Evolutionary conservation across 306 rosid genomes (phyloP).

Genomic region (Alnus glutinosa): DNA sequence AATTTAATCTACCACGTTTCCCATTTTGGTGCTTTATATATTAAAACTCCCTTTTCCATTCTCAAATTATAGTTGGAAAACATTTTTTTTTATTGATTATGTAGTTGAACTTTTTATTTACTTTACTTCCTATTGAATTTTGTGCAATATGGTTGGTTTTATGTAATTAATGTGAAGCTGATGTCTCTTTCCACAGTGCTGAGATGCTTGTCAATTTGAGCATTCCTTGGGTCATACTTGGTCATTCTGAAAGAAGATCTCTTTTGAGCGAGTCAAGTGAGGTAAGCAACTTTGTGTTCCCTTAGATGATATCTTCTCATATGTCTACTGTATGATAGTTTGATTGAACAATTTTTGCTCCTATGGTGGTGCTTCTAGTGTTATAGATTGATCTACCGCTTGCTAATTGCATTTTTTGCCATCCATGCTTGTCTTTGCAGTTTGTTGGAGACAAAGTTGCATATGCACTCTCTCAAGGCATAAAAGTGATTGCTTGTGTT

Average conservation of each 20-base stretch:
- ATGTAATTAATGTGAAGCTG: conserved; percentile 12
- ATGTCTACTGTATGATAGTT: not conserved
- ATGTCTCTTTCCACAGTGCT: conserved; percentile 43
- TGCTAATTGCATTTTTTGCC: not conserved
- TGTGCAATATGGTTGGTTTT: not conserved
- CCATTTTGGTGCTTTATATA: not conserved
- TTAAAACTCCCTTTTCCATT: not conserved
- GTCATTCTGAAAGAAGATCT: conserved; percentile 81
- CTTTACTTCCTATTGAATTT: not conserved
- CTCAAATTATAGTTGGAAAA: not conserved
- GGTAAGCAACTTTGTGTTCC: conserved; percentile 38
- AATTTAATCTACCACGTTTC: not conserved
- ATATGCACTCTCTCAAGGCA: conserved; percentile 74
- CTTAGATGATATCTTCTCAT: not conserved
- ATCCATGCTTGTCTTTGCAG: conserved; percentile 42
- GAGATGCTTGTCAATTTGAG: conserved; percentile 79
- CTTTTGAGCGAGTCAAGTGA: conserved; percentile 66
- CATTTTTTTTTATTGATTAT: not conserved
- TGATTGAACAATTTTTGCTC: not conserved
- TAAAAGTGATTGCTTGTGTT: conserved; percentile 88
- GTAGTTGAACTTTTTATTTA: not conserved
- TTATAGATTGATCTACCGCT: not conserved
- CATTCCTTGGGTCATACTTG: conserved; percentile 81
- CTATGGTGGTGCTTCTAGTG: not conserved
- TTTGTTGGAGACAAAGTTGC: conserved; percentile 88